A percentile compares a stretch with the other conserved stretches of the same genome.
phyloP scores from a whole-genome alignment of 495 filamentous ascomycete species.

The Choiromyces venosus region DNA sequence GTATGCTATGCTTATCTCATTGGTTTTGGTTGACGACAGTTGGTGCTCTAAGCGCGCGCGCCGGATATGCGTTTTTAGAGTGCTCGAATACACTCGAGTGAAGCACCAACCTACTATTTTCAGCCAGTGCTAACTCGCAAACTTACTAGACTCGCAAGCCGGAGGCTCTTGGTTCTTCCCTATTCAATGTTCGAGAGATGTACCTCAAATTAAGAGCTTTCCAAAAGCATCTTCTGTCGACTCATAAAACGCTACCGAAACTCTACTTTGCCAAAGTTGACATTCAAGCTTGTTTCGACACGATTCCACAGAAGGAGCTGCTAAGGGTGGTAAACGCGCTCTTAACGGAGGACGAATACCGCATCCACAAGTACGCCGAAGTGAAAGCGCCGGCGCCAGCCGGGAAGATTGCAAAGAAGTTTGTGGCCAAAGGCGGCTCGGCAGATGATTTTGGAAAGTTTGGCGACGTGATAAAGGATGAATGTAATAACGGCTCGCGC shows the following conservation, averaged over 20 bases:
- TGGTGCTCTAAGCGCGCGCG: neutral
- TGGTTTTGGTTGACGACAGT: neutral
- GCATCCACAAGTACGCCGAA: slow-evolving; percentile 68
- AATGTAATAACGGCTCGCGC: slow-evolving; percentile 40
- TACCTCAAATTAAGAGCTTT: slow-evolving; percentile 69
- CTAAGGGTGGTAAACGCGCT: slow-evolving; percentile 59
- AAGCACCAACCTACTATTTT: neutral
- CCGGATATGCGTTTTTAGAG: neutral
- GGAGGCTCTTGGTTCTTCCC: slow-evolving; percentile 60
- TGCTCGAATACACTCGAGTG: neutral
- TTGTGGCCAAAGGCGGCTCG: slow-evolving; percentile 55
- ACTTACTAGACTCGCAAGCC: slow-evolving; percentile 51
- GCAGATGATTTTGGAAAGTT: slow-evolving; percentile 52
- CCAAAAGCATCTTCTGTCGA: slow-evolving; percentile 47
- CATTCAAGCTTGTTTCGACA: slow-evolving; percentile 89
- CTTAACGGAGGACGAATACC: slow-evolving; percentile 61
- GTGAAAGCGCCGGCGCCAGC: slow-evolving; percentile 49
- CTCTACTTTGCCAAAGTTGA: slow-evolving; percentile 89
- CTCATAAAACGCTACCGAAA: slow-evolving; percentile 27
- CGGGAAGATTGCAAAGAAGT: slow-evolving; percentile 57
- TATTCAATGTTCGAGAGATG: slow-evolving; percentile 78
- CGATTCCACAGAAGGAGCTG: slow-evolving; percentile 76
- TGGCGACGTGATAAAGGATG: slow-evolving; percentile 50
- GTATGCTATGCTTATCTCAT: slow-evolving; percentile 43
- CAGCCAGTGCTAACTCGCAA: slow-evolving; percentile 17